These are phyloP conservation scores for Hypomyces rosellus DNA, from an alignment of 2,329 filamentous ascomycete species.

Conservation along the genomic window DNA sequence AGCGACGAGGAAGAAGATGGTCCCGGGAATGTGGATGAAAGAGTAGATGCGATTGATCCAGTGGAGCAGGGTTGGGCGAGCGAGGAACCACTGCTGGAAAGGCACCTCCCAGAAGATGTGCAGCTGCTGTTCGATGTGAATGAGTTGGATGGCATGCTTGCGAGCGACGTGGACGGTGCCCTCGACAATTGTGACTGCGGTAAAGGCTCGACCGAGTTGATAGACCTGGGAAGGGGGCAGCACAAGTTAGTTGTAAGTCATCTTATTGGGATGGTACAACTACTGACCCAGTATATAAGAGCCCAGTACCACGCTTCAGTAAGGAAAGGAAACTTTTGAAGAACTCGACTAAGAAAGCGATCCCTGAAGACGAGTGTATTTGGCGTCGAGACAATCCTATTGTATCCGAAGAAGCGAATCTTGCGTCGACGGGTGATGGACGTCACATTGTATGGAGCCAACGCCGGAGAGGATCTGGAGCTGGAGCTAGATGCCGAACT, in stretches of 20 bases:
- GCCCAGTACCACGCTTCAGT: slow-evolving; percentile 75
- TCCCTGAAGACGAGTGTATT: slow-evolving; percentile 28
- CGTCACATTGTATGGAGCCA: slow-evolving; percentile 20
- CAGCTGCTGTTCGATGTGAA: slow-evolving; percentile 58
- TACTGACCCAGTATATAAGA: slow-evolving; percentile 66
- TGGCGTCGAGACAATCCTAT: slow-evolving; percentile 24
- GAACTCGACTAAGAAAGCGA: slow-evolving; percentile 39
- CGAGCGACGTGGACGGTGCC: slow-evolving; percentile 63
- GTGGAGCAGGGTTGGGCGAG: slow-evolving; percentile 50
- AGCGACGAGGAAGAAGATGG: slow-evolving; percentile 59
- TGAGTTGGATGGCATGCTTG: slow-evolving; percentile 60
- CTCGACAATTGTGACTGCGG: slow-evolving; percentile 61
- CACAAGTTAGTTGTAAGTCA: not conserved
- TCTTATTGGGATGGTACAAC: not conserved
- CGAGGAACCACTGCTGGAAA: slow-evolving; percentile 48
- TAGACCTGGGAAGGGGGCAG: slow-evolving; percentile 49
- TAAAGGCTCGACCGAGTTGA: slow-evolving; percentile 66
- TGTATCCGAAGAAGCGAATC: slow-evolving; percentile 27
- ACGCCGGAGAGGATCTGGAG: slow-evolving; percentile 20
- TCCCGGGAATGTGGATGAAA: slow-evolving; percentile 72
- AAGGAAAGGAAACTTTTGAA: slow-evolving; percentile 63
- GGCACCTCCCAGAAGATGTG: slow-evolving; percentile 59
- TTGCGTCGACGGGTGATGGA: slow-evolving; percentile 25
- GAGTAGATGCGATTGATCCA: slow-evolving; percentile 70
- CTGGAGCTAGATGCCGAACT: slow-evolving; percentile 15